Evolutionary conservation across 2,329 filamentous ascomycete genomes (phyloP), one percentile per base, ranked within the genome.

Genomic region (Fusarium secorum): DNA sequence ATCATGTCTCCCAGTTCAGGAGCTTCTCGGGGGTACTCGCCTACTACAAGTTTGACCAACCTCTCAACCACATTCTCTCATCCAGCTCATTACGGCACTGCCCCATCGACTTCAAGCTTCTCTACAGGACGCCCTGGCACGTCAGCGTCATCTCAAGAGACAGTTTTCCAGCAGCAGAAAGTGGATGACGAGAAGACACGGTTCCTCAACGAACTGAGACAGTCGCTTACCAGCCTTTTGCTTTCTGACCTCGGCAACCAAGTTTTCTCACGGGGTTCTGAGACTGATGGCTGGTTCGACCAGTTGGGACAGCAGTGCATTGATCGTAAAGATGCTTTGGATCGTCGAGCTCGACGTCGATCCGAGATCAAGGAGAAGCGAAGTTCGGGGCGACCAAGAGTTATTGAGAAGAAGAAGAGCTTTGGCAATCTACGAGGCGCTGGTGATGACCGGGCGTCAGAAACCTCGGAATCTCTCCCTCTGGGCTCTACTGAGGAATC

Each of bases 271-370:
- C 89, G 88, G 54, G 96, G 96, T 6, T 97, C 94, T 44, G 96
- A 99, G 82, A 98, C 95, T 1, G 96, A 98, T 79, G 86, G 86
- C 6, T 98, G 95, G 92, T 96, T 98, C 73, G 85, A 88, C 56
- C 88, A 88, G 18, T 79, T 94, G 11, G 89, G 89, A 5, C 87
- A 91, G 73, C 84, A 91, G 70, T 91, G 89, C 76, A 89, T 90
- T 56, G 88, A 90, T 41, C 85, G 89, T 30, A 88, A 86, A 49
- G 87, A 90, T 53, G 84, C 86, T 7, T 80, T 86, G 35, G 85
- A 89, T 64, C 81, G 83, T 41, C 83, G 84, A 51, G 82, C 83
- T 54, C 77, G 83, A 66, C 76, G 84, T 64, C 77, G 77, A 35
- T 72, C 74, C 5, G 79, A 79, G 18, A 83, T 82, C 68, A 85